Base-by-base conservation (phyloP, 306 rosid genomes). In the Gastrolobium bilobum region DNA sequence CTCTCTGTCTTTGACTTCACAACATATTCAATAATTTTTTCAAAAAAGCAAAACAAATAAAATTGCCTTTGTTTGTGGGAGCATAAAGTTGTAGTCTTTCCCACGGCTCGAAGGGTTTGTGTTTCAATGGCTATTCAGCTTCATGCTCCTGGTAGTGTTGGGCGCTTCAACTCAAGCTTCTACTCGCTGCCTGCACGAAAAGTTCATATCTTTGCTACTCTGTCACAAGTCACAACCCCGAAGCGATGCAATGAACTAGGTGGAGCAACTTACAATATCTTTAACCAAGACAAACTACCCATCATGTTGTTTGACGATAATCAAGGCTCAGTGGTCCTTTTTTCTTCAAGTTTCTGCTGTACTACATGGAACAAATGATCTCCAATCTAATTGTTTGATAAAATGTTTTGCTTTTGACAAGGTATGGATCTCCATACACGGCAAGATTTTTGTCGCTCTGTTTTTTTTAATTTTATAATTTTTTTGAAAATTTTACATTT, bases 261-360 rank as follows among this genome's bases (percentile, higher is more conserved):
- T 82, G 0, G 84, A 86, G 90, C 95, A 10, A 95, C 99, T 79
- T 91, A 92, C 46, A 62, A 26, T 79, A 90, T 92, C 87, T 94
- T 94, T 81, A 77, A 88, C 31, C 79, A 84, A 62, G 99, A 94
- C 86, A 47, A 81, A 68, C 87, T 97, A 68, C 97, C 97, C 81
- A 92, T 94, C 84, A 94, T 94, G 99, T 73, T 94, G 33, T 94
- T 92, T 54, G 99, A 94, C 56, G 99, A 97, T 94, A 82, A 59
- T 30, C 50, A 56, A 29, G 2, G 6, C 13, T 74, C 52, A 0
- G 31, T 35, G 10, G 1, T 20, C n/a, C 2, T 20, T 53, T 39
- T 35, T 6, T 60, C 56, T 37, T 77, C 39, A 0, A 33, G 4
- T 57, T 75, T 57, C 37, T 44, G 10, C 46, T 74, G 47, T 42